Base-by-base conservation (phyloP, 345 rosid genomes). In the Anacardium occidentale region DNA sequence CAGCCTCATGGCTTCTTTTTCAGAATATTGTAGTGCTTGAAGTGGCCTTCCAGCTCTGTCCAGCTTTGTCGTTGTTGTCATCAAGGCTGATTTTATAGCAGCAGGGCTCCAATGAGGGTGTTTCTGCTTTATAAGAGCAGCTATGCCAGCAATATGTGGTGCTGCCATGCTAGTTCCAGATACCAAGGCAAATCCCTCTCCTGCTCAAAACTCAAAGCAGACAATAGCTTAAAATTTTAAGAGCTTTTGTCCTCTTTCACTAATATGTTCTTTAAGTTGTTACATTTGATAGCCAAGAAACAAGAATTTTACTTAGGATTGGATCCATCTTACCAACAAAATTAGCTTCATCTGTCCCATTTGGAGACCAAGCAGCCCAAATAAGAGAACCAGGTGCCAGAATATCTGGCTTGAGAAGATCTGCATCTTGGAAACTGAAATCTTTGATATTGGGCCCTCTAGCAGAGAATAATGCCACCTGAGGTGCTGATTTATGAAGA, bases 161-260 rank as follows among this genome's bases (percentile, higher is more conserved):
- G 99, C 98, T 55, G 99, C 98, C 99, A 95, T 95, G 84, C 99
- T 95, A 62, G 99, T 95, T 65, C 99, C 99, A 26, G 99, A 95
- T 44, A 92, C 88, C 83, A 95, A 75, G 53, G 99, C 99, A 84
- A 95, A 95, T 77, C 80, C 92, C 86, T 95, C 99, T 67, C 98
- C 98, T 94, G 91, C 78, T 76, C 86, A 47, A 40, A 70, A 34
- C 77, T 76, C 86, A 40, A 40, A 70, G 34, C 20, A 68, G 61
- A 64, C 65, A 40, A n/a, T 40, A 25, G 54, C 64, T 21, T 61
- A 53, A 61, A 34, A 65, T 66, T 61, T 52, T 54, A 20, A n/a
- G 55, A 9, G 40, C 45, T 22, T 9, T n/a, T 13, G 13, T 60
- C 29, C 47, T 24, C 59, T 74, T 62, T 11, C 25, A 20, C 64